phyloP scores from a whole-genome alignment of 1,139 yeast genomes.

The Diutina pseudorugosa region DNA sequence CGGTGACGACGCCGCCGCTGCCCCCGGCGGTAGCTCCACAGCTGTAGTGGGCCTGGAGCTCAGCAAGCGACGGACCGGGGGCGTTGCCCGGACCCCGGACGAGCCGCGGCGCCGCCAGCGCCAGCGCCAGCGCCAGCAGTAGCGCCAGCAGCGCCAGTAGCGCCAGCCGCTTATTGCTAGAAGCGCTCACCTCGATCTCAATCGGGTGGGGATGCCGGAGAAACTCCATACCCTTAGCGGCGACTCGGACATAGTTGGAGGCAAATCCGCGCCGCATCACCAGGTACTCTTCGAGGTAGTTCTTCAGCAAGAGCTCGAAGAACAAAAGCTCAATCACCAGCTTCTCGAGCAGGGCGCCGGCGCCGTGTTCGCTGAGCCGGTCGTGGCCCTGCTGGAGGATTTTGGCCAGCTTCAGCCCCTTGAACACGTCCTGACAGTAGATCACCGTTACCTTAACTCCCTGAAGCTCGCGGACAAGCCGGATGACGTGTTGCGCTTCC shows the following conservation, averaged over 20 bases:
- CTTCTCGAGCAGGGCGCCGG: conserved; percentile 49
- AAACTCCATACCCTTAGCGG: conserved; percentile 38
- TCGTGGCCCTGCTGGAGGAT: conserved; percentile 56
- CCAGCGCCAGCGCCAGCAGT: too few relatives aligned
- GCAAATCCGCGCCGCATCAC: conserved; percentile 75
- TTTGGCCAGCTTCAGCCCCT: conserved; percentile 59
- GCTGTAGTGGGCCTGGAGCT: background rate
- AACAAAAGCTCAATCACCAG: conserved; percentile 73
- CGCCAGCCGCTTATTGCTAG: background rate
- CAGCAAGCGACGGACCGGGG: background rate
- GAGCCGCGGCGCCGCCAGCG: background rate
- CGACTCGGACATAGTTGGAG: conserved; percentile 55
- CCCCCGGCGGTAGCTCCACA: background rate
- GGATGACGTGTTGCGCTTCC: conserved; percentile 46
- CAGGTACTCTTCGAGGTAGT: conserved; percentile 62
- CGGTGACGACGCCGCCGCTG: background rate
- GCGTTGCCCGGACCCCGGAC: background rate
- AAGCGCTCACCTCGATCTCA: background rate
- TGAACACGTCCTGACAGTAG: conserved; percentile 73
- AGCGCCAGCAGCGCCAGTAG: background rate
- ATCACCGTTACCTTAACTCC: conserved; percentile 57
- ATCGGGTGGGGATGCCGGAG: conserved; percentile 9
- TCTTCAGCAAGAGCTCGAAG: conserved; percentile 59
- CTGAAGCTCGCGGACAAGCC: conserved; percentile 46
- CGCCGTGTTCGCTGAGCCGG: conserved; percentile 49